Evolutionary conservation across 768 basidiomycete species (phyloP).

Genomic region (Peribolospora kevripleyi): DNA sequence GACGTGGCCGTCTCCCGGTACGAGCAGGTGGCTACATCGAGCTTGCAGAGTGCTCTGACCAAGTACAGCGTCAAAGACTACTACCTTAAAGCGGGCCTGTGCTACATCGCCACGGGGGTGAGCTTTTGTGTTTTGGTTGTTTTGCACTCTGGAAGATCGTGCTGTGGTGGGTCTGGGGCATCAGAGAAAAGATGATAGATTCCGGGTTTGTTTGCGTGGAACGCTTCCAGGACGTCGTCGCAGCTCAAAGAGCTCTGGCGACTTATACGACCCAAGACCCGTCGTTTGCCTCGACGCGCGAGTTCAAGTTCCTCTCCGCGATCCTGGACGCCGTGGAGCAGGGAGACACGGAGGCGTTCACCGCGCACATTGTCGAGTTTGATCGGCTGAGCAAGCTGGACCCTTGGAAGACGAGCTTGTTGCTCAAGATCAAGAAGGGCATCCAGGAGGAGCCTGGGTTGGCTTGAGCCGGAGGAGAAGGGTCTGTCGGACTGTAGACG

Average conservation of each 20-base stretch:
- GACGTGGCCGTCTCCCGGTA: constrained; percentile 64
- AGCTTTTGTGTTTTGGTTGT: constrained; percentile 14
- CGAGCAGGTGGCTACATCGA: constrained; percentile 67
- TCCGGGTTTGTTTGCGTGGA: not conserved
- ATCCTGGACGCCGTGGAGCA: constrained; percentile 53
- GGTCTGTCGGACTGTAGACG: too few species aligned
- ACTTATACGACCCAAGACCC: constrained; percentile 61
- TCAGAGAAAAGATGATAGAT: not conserved
- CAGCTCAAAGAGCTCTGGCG: constrained; percentile 50
- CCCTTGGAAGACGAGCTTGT: constrained; percentile 78
- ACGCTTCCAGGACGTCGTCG: constrained; percentile 45
- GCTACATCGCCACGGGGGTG: constrained; percentile 68
- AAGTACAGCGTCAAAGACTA: constrained; percentile 98
- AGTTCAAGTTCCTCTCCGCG: constrained; percentile 61
- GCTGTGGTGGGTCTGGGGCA: not conserved
- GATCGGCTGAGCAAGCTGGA: constrained; percentile 82
- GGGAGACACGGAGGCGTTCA: constrained; percentile 49
- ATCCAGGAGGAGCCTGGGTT: constrained; percentile 35
- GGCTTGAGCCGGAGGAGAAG: constrained; percentile 13
- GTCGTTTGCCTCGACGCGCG: constrained; percentile 65
- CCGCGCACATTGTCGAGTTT: constrained; percentile 64
- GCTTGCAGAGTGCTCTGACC: constrained; percentile 56
- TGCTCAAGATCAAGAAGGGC: constrained; percentile 69
- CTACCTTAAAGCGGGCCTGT: constrained; percentile 67
- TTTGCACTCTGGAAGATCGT: too few species aligned